Percentiles rank a stretch among this genome's conserved stretches.
Evolutionary conservation across 2,329 filamentous ascomycete genomes (phyloP).

Genomic region (Orbilia blumenaviensis): DNA sequence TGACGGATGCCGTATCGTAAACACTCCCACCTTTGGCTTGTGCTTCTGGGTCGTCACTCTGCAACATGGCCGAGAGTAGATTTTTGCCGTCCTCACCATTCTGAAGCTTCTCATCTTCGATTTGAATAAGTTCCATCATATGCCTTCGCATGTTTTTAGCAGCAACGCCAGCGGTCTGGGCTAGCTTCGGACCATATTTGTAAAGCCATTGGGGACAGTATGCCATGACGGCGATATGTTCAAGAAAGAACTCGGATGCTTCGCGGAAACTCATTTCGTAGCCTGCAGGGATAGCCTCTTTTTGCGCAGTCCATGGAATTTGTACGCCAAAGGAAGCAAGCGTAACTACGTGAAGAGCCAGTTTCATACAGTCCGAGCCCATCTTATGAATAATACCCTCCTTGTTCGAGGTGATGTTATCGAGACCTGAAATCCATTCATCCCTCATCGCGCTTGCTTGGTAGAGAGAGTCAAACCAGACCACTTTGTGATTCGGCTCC

Average conservation of each 20-base stretch:
- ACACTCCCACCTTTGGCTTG: neutral
- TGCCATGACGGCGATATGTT: slow-evolving; percentile 11
- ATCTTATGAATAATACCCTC: slow-evolving; percentile 19
- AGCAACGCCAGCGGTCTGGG: slow-evolving; percentile 5
- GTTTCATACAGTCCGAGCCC: slow-evolving; percentile 20
- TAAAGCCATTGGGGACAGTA: slow-evolving; percentile 26
- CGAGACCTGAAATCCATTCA: slow-evolving; percentile 9
- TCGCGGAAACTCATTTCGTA: slow-evolving; percentile 27
- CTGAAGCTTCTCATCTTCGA: slow-evolving; percentile 20
- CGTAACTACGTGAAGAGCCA: slow-evolving; percentile 22
- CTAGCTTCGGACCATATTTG: slow-evolving; percentile 18
- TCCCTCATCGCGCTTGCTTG: slow-evolving; percentile 22
- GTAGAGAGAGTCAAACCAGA: slow-evolving; percentile 19
- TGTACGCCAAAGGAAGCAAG: slow-evolving; percentile 22
- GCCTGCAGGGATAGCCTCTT: neutral
- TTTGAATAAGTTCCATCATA: slow-evolving; percentile 18
- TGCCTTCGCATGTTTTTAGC: slow-evolving; percentile 19
- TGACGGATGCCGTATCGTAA: neutral
- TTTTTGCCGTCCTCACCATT: slow-evolving; percentile 22
- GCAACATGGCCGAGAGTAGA: slow-evolving; percentile 8
- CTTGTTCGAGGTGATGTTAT: slow-evolving; percentile 11
- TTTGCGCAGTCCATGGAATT: slow-evolving; percentile 17
- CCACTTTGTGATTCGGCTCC: slow-evolving; percentile 12
- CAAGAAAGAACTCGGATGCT: slow-evolving; percentile 17
- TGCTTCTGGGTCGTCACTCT: slow-evolving; percentile 17